Evolutionary conservation across 179 eudicot species (phyloP), one percentile per base, ranked within the genome.

Genomic region (Silene coronaria): DNA sequence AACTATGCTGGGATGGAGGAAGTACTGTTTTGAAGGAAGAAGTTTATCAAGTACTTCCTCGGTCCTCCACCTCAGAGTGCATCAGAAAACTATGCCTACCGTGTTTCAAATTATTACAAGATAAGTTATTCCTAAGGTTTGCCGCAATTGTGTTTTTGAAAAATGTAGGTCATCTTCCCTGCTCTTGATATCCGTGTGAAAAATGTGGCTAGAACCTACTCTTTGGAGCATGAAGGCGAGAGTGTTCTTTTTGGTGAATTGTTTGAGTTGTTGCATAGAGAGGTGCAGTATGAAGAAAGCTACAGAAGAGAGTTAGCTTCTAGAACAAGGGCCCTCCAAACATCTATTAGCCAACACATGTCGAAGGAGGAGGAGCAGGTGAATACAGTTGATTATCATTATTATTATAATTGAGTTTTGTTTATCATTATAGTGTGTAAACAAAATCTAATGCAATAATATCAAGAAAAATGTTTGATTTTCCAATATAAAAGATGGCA

Each of bases 281-380:
- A 86, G 57, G 83, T 83, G 79, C 88, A 79, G 42, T 86, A 84
- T 72, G 91, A 90, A 67, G 97, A 92, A 83, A 87, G 86, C 85
- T 90, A 85, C 84, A 85, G 91, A 78, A 89, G 92, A 85, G 98
- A 92, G 81, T 76, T 92, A 85, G 98, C 98, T 46, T 94, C 91
- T 75, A 90, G 98, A 78, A 87, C 96, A 10, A 94, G 96, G 51
- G 98, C 97, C 23, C 91, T 94, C 62, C 90, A 88, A 83, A 94
- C 97, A 74, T 92, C 97, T 79, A 92, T 94, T 72, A 87, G 87
- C 84, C 98, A 94, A 83, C 98, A 94, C 86, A 92, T 90, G 97
- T 90, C 93, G 22, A 93, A 93, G 88, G 98, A 93, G 80, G 98
- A 93, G 79, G 90, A 92, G 76, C 97, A 92, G 96, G 97, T 92